Base-by-base conservation (phyloP, 2,329 filamentous ascomycete genomes). In the Karstenula rhodostoma region DNA sequence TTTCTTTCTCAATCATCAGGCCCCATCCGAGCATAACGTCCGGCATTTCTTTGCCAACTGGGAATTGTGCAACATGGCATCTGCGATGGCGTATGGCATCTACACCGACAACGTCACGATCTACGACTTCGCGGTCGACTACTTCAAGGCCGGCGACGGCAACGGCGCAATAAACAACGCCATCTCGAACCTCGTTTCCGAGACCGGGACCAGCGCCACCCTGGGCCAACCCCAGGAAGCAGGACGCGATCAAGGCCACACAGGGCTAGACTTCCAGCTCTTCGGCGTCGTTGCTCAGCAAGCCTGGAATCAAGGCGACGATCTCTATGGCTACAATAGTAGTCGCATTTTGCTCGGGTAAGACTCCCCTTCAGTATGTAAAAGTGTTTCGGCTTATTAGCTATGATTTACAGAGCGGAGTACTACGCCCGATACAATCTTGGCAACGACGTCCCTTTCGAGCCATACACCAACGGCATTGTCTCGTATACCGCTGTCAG, bases 201-300 rank as follows among this genome's bases (percentile, higher is more conserved):
- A 63, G 2, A 71, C 75, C 43, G 72, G 69, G 1, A 64, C 73
- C 0, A 62, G 66, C 1, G 75, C 77, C 61, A 53, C 58, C 0
- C 61, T 83, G 2, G 74, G 72, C 0, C 79, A 83, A 52, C 68
- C 74, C 1, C 78, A 82, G 58, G 80, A 83, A 51, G 75, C 79
- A 1, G 80, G 81, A 2, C 69, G 81, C 0, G 82, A 83, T 59
- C 82, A 83, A 61, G 82, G 80, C 6, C 81, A 84, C 60, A 65
- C 80, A 1, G 75, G 73, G 12, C 68, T 83, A 4, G 77, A 79
- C 59, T 74, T 81, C 19, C 70, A 73, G 0, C 67, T 82, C 6
- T 59, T 81, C 1, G 81, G 78, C 2, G 73, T 76, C 1, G 65
- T 83, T 47, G 79, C 76, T 2, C 79, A 82, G 66, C 76, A 79